Evolutionary conservation across 352 stramenopile genomes (phyloP).

Genomic region (Phytophthora sp.): DNA sequence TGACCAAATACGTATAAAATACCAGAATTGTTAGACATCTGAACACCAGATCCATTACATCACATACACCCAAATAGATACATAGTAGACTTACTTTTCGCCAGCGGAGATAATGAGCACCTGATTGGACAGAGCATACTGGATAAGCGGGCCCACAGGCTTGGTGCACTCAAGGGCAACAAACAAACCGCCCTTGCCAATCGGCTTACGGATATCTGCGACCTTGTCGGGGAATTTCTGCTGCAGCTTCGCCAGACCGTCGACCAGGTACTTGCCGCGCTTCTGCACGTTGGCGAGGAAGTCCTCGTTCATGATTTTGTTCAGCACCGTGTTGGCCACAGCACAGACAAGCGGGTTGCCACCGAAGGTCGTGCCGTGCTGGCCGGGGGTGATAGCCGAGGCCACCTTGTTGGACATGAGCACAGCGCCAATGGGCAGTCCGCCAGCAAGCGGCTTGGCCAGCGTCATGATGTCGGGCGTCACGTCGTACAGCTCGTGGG

Average conservation of each 20-base stretch:
- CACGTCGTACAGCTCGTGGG: conserved; percentile 94
- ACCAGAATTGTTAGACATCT: conserved; percentile 13
- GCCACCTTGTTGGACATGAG: conserved; percentile 92
- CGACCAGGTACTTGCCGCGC: conserved; percentile 62
- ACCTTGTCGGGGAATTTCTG: conserved; percentile 79
- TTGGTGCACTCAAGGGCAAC: conserved; percentile 79
- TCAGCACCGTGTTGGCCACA: conserved; percentile 86
- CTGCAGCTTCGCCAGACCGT: conserved; percentile 65
- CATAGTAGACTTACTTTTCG: conserved; percentile 63
- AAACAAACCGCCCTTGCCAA: conserved; percentile 79
- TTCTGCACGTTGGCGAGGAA: conserved; percentile 83
- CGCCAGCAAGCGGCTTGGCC: conserved; percentile 96
- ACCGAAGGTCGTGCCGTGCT: conserved; percentile 97
- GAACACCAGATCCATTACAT: no score
- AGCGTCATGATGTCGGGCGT: conserved; percentile 97
- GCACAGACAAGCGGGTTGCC: conserved; percentile 96
- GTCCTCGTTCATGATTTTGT: conserved; percentile 67
- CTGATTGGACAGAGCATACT: conserved; percentile 76
- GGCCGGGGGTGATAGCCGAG: conserved; percentile 90
- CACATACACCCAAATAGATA: neutral
- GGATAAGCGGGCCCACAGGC: conserved; percentile 62
- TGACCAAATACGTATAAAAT: neutral
- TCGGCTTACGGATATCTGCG: conserved; percentile 65
- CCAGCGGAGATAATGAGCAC: conserved; percentile 86
- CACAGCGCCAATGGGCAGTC: conserved; percentile 96